Evolutionary conservation across 768 basidiomycete species (phyloP).

Genomic region (Pleurotus tuoliensis): DNA sequence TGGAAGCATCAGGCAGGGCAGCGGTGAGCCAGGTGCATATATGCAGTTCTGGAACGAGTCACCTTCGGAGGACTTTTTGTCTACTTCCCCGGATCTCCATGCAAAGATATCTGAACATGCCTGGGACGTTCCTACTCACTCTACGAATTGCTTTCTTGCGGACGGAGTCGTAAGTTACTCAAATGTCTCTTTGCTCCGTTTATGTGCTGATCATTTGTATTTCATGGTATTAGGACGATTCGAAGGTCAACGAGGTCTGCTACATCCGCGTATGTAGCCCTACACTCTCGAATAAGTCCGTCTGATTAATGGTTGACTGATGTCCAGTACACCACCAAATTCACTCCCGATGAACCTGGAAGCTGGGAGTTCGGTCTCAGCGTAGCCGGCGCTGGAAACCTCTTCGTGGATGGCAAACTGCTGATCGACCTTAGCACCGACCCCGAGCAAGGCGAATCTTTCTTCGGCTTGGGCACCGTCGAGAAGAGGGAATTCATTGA

Average conservation of each 20-base stretch:
- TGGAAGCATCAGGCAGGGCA: slow-evolving; percentile 34
- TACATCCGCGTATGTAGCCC: slow-evolving; percentile 5
- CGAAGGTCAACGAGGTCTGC: slow-evolving; percentile 9
- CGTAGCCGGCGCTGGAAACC: slow-evolving; percentile 39
- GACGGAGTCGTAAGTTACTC: slow-evolving; percentile 7
- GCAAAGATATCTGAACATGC: neutral
- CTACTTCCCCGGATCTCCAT: neutral
- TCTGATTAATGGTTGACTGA: neutral
- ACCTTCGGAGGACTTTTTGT: slow-evolving; percentile 43
- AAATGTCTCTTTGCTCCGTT: neutral
- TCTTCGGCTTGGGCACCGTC: slow-evolving; percentile 40
- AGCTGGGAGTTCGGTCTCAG: slow-evolving; percentile 48
- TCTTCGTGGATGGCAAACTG: slow-evolving; percentile 48
- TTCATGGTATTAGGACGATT: slow-evolving; percentile 5
- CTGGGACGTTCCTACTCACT: slow-evolving; percentile 5
- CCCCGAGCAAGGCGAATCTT: slow-evolving; percentile 31
- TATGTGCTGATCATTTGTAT: neutral
- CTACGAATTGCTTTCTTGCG: slow-evolving; percentile 5
- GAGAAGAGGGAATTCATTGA: slow-evolving; percentile 32
- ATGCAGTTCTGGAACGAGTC: slow-evolving; percentile 10
- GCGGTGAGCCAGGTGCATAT: slow-evolving; percentile 22
- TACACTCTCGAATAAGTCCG: neutral
- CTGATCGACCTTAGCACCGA: slow-evolving; percentile 42
- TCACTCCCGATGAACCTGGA: slow-evolving; percentile 48
- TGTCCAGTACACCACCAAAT: slow-evolving; percentile 34